These are phyloP conservation scores for Pseudogymnoascus verrucosus DNA, from an alignment of 2,329 filamentous ascomycete species.

Conservation along the genomic window DNA sequence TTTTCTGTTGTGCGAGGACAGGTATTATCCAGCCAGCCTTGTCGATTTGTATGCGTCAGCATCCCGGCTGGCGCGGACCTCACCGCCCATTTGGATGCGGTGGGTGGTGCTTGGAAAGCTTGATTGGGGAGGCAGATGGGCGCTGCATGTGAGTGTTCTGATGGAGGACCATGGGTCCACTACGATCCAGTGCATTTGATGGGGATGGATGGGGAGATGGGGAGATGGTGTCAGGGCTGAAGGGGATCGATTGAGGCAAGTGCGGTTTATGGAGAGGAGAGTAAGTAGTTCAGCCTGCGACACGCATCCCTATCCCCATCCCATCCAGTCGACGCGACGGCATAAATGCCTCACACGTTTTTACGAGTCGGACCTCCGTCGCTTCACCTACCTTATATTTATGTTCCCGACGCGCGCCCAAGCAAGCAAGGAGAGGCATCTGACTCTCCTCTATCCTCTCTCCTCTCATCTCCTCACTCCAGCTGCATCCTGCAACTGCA, in stretches of 20 bases:
- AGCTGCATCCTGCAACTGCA: neutral
- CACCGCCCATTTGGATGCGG: neutral
- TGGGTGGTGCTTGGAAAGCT: neutral
- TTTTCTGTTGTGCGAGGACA: neutral
- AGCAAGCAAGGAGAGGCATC: neutral
- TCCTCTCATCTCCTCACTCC: neutral
- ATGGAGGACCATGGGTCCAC: neutral
- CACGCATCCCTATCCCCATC: neutral
- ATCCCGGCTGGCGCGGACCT: neutral
- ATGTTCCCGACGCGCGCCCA: neutral
- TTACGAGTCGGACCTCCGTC: neutral
- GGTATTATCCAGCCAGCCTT: neutral
- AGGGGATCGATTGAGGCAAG: neutral
- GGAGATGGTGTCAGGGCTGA: neutral
- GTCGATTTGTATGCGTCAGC: neutral
- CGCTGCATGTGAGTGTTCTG: neutral
- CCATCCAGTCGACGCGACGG: neutral
- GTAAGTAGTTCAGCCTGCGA: neutral
- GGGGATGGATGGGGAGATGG: neutral
- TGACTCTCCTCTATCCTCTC: neutral
- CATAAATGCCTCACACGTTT: slow-evolving; percentile 1
- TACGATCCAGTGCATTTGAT: neutral
- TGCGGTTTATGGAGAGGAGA: neutral
- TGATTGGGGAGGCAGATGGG: neutral
- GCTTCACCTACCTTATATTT: neutral